Conservation (phyloP, 106 monocot genomes). For the Allium sativum region DNA sequence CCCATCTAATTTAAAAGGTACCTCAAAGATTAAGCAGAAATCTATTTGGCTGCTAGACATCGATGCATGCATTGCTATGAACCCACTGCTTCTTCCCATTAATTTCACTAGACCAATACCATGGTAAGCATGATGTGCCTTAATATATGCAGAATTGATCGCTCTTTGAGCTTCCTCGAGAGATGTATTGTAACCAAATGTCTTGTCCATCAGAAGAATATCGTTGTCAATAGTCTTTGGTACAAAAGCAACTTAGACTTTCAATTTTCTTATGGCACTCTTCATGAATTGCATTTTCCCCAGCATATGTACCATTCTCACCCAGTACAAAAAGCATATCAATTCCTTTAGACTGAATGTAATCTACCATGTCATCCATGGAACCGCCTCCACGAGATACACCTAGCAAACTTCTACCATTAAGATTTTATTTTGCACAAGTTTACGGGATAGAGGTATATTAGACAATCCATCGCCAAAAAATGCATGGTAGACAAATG, state of each 20-base stretch:
- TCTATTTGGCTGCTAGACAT: conserved; percentile 92
- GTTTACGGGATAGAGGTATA: no score
- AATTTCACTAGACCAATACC: conserved; percentile 87
- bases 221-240: conserved; percentile 96
- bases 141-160: conserved; percentile 92
- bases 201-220: conserved; percentile 82
- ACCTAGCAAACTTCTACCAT: no score
- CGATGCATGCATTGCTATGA: conserved; percentile 92
- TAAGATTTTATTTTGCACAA: no score
- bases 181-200: conserved; percentile 25
- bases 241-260: conserved; percentile 54
- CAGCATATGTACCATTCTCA: no score
- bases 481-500: no score
- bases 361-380: no score
- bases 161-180: conserved; percentile 91
- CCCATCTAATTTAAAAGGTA: conserved; percentile 64
- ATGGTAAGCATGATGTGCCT: conserved; percentile 87
- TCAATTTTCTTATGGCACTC: conserved; percentile 62
- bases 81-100: conserved; percentile 93
- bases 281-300: conserved; percentile 5
- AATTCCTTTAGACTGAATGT: no score
- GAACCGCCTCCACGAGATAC: no score
- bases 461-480: no score
- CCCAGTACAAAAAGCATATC: no score
- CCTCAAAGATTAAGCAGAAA: conserved; percentile 89